Conservation (phyloP, 1,284 basidiomycete species). For the Caloboletus firmus region DNA sequence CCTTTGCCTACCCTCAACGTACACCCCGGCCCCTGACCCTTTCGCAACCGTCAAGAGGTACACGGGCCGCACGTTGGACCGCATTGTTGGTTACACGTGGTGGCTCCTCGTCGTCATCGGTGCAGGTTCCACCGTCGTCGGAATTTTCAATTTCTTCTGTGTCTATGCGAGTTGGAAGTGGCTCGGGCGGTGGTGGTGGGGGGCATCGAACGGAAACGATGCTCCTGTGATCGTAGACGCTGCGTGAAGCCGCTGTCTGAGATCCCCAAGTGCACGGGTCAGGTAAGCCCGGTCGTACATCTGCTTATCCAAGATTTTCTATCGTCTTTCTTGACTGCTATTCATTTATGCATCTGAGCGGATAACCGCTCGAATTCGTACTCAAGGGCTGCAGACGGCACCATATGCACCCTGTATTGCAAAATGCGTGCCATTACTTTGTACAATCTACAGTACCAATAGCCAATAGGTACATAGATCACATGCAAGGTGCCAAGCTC, state of each 20-base stretch:
- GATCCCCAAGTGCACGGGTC: background rate
- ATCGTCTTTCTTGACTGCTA: background rate
- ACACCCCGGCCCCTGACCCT: constrained; percentile 52
- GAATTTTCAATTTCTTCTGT: constrained; percentile 66
- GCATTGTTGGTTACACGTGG: constrained; percentile 74
- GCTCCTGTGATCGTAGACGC: constrained; percentile 2
- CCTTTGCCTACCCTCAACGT: constrained; percentile 52
- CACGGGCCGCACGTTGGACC: constrained; percentile 65
- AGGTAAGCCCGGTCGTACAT: constrained; percentile 1
- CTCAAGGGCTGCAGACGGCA: background rate
- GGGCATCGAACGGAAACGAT: constrained; percentile 11
- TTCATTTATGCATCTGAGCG: background rate
- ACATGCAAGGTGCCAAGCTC: background rate
- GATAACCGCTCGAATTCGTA: background rate
- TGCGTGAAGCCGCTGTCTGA: constrained; percentile 12
- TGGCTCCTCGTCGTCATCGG: constrained; percentile 70
- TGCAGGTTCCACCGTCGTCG: constrained; percentile 67
- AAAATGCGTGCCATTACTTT: background rate
- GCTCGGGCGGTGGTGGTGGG: constrained; percentile 40
- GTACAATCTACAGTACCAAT: background rate
- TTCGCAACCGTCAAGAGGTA: constrained; percentile 57
- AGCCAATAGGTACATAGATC: background rate
- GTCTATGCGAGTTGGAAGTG: constrained; percentile 58
- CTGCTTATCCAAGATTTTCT: background rate
- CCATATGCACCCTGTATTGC: background rate